phyloP scores from a whole-genome alignment of 805 yeast genomes.

The Zygosaccharomyces kombuchaensis region DNA sequence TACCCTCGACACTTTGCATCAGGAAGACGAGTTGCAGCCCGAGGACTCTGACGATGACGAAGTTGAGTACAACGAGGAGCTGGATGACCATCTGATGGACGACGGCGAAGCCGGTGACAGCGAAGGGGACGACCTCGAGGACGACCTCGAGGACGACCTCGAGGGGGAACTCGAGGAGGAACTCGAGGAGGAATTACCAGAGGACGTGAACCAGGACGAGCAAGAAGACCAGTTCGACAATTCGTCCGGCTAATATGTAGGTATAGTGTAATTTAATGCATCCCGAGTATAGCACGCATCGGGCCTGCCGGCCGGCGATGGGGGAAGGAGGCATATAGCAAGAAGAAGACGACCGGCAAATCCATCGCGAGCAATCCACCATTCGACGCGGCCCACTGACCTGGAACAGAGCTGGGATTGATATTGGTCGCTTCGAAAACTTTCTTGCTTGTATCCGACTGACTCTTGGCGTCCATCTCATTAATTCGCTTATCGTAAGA shows the following conservation, averaged over 20 bases:
- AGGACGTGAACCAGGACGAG: constrained; percentile 1
- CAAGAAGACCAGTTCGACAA: not conserved
- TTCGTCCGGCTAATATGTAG: not conserved
- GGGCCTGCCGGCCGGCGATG: constrained; percentile 1
- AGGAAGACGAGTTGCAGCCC: constrained; percentile 37
- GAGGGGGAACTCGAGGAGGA: constrained; percentile 32
- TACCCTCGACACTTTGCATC: constrained; percentile 56
- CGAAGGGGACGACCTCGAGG: constrained; percentile 34
- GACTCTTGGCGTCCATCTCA: not conserved
- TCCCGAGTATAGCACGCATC: not conserved
- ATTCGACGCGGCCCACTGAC: not conserved
- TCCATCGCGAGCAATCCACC: not conserved
- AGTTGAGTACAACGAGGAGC: constrained; percentile 70
- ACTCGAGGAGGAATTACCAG: constrained; percentile 7
- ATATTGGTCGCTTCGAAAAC: not conserved
- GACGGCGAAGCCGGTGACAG: constrained; percentile 43
- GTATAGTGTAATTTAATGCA: constrained; percentile 2
- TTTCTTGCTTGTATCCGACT: not conserved
- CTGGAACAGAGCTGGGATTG: not conserved
- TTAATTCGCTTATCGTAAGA: constrained; percentile 4
- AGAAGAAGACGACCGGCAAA: not conserved
- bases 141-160: constrained; percentile 28
- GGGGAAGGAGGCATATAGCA: not conserved
- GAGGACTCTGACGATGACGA: constrained; percentile 41
- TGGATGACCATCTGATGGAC: constrained; percentile 46